Base-by-base conservation (phyloP, 1,139 yeast genomes). In the Suhomyces maxii region DNA sequence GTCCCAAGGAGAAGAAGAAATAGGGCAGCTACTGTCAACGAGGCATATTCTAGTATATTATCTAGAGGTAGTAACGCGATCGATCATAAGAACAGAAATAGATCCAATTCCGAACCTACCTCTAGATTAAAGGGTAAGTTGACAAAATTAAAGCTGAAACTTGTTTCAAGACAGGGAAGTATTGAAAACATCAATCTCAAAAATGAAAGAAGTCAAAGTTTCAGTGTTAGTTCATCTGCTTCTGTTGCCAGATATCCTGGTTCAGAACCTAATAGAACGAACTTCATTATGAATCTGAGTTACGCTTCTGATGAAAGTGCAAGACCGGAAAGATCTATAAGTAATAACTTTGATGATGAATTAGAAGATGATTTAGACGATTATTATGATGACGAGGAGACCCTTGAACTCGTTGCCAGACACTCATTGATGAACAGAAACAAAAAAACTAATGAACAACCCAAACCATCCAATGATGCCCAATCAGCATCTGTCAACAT, bases 1-100 rank as follows among this genome's bases (percentile, higher is more conserved):
- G 89, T 86, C 8, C 95, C 95, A 4, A 69, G 91, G 55, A 71
- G 91, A 55, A 71, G 90, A 36, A 40, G 48, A 32, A 34, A 37
- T n/a, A 40, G 49, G 8, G 26, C 37, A 11, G 33, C 44, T 2
- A 9, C 33, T 7, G 26, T 32, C 9, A 13, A 11, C 4, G 39
- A 35, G 12, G 4, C 31, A 2, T 9, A 37, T 6, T 30, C 47
- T 6, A 34, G 18, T 23, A 34, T 40, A 5, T 34, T 46, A 14
- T 26, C 40, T 2, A 40, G 45, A 34, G 35, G 39, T 11, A 39
- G 26, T 28, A 33, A 37, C 10, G 12, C 7, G 9, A 9, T 9
- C 11, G 49, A 46, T 7, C 26, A 11, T 9, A 51, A 56, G 36
- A 49, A 51, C 31, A 44, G 60, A 37, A 32, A 40, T 13, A 59